A percentile compares a stretch with the other conserved stretches of the same genome.
Conservation (phyloP, 805 yeast species). For the Metschnikowia bowlesiae region DNA sequence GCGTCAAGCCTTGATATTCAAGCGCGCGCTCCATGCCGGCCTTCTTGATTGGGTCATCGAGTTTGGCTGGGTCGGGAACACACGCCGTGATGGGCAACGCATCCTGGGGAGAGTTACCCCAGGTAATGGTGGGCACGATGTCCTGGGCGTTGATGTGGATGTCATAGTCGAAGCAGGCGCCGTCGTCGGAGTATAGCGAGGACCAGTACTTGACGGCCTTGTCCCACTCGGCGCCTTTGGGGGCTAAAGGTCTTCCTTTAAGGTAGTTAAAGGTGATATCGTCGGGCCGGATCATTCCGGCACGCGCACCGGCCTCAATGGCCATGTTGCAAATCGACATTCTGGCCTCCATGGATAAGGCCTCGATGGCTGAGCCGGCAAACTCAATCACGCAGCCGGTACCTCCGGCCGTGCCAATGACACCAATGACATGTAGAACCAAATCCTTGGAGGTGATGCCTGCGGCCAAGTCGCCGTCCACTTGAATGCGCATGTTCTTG, state of each 20-base stretch:
- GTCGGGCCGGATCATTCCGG: constrained; percentile 98
- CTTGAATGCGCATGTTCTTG: constrained; percentile 87
- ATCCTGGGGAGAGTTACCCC: constrained; percentile 99
- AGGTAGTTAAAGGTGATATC: constrained; percentile 82
- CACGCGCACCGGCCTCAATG: constrained; percentile 98
- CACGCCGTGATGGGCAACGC: constrained; percentile 88
- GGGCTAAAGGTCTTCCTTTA: constrained; percentile 92
- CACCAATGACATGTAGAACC: constrained; percentile 89
- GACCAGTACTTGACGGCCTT: constrained; percentile 91
- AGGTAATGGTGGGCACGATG: constrained; percentile 92
- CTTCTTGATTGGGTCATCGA: constrained; percentile 67
- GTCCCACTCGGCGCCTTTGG: constrained; percentile 91
- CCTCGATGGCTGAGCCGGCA: constrained; percentile 91
- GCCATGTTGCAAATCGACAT: constrained; percentile 99
- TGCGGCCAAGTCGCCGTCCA: constrained; percentile 76
- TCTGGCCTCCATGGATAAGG: constrained; percentile 92
- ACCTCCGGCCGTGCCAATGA: constrained; percentile 99
- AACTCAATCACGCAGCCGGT: constrained; percentile 96
- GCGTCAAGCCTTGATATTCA: constrained; percentile 82
- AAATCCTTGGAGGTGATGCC: constrained; percentile 97
- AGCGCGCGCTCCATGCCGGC: constrained; percentile 90
- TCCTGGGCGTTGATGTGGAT: constrained; percentile 77
- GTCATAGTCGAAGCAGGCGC: constrained; percentile 84
- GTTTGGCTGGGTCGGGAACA: constrained; percentile 84
- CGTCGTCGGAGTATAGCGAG: constrained; percentile 81